These are phyloP conservation scores for Salix arbutifolia DNA, from an alignment of 345 rosid species.

Conservation along the genomic window DNA sequence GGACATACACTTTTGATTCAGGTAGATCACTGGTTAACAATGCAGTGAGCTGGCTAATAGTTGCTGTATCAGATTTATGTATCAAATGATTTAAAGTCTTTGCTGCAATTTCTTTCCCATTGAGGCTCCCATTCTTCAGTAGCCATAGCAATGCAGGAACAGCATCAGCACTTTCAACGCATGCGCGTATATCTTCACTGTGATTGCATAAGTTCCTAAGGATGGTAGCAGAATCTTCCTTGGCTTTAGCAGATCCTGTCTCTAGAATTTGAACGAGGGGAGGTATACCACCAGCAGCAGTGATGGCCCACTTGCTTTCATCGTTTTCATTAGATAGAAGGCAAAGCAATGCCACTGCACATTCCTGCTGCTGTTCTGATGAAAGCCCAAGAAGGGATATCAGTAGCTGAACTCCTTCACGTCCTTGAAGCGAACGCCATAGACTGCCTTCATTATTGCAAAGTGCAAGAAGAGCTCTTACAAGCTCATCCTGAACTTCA, in stretches of 20 bases:
- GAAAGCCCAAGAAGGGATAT: slow-evolving; percentile 99
- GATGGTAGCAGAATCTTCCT: slow-evolving; percentile 96
- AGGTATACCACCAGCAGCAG: slow-evolving; percentile 99
- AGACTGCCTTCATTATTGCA: slow-evolving; percentile 84
- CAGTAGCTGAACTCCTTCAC: slow-evolving; percentile 93
- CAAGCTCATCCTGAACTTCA: slow-evolving; percentile 95
- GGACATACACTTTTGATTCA: slow-evolving; percentile 86
- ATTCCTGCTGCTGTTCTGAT: slow-evolving; percentile 99
- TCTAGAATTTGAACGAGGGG: slow-evolving; percentile 98
- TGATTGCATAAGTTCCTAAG: slow-evolving; percentile 97
- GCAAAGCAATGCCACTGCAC: slow-evolving; percentile 96
- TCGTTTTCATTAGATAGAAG: slow-evolving; percentile 93
- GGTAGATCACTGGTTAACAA: slow-evolving; percentile 91
- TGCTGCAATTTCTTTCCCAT: slow-evolving; percentile 98
- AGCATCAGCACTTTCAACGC: slow-evolving; percentile 99
- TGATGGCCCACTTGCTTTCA: slow-evolving; percentile 99
- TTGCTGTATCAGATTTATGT: slow-evolving; percentile 94
- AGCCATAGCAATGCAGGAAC: slow-evolving; percentile 99
- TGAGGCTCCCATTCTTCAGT: slow-evolving; percentile 89
- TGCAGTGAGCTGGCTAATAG: slow-evolving; percentile 96
- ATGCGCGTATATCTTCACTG: slow-evolving; percentile 98
- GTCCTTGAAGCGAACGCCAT: slow-evolving; percentile 97
- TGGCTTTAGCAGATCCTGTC: slow-evolving; percentile 95
- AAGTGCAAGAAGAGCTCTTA: slow-evolving; percentile 78
- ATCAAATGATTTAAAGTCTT: slow-evolving; percentile 95